Evolutionary conservation across 2,329 filamentous ascomycete genomes (phyloP).

Genomic region (Emergomyces pasteurianus): DNA sequence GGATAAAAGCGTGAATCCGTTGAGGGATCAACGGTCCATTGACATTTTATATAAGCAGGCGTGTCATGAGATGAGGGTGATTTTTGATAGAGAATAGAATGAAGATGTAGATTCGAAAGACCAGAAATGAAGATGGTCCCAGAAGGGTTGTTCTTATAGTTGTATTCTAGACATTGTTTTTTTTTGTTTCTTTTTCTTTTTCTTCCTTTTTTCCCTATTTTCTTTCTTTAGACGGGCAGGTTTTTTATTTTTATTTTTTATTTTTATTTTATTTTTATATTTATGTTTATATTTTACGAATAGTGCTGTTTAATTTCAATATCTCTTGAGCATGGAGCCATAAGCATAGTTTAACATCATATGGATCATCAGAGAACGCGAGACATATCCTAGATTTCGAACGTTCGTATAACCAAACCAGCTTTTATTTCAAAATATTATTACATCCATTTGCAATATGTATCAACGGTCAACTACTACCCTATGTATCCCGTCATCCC

Average conservation of each 20-base stretch:
- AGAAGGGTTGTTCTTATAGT: background rate
- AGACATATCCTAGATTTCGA: background rate
- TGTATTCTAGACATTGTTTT: background rate
- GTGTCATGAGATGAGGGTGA: slow-evolving; percentile 31
- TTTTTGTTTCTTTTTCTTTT: background rate
- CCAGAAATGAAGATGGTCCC: no score
- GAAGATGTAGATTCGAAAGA: background rate
- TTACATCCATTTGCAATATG: background rate
- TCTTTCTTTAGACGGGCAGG: no score
- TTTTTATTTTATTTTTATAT: no score
- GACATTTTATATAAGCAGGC: slow-evolving; percentile 33
- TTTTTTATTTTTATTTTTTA: no score
- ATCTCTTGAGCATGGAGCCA: no score
- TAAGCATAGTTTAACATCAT: no score
- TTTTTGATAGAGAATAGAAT: slow-evolving; percentile 15
- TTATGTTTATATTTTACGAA: no score
- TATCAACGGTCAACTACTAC: background rate
- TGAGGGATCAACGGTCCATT: slow-evolving; percentile 32
- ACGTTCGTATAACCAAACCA: background rate
- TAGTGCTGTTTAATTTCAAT: no score
- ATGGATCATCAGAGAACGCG: no score
- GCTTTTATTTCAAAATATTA: background rate
- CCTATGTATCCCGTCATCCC: background rate
- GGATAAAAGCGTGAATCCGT: slow-evolving; percentile 39
- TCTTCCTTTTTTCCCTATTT: background rate